phyloP scores from a whole-genome alignment of 2,329 filamentous ascomycete genomes.

The Aspergillus ochraceus region DNA sequence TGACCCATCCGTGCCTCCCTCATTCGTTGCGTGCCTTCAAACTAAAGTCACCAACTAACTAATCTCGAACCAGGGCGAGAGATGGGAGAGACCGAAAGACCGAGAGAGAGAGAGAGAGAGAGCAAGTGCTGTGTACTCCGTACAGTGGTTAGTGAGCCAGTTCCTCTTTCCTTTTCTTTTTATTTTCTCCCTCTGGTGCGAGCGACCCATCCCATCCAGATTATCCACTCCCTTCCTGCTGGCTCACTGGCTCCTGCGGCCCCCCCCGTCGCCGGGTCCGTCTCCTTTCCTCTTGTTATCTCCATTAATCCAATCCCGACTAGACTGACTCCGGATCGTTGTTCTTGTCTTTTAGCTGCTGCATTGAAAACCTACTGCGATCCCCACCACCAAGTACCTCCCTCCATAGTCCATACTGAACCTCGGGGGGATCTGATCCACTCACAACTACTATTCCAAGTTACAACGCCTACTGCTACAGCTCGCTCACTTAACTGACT shows the following conservation, averaged over 20 bases:
- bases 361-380: conserved; percentile 7
- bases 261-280: conserved; percentile 11
- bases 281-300: conserved; percentile 7
- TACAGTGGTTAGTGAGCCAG: too few species aligned
- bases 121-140: too few species aligned
- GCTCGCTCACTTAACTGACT: conserved; percentile 1
- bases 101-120: too few species aligned
- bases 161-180: conserved; percentile 3
- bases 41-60: too few species aligned
- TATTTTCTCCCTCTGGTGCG: not conserved
- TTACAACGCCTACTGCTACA: conserved; percentile 1
- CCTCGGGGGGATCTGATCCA: conserved; percentile 24
- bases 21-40: not conserved
- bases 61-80: not conserved
- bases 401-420: conserved; percentile 9
- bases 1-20: not conserved
- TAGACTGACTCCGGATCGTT: conserved; percentile 7
- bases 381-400: conserved; percentile 16
- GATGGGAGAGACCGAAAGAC: too few species aligned
- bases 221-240: conserved; percentile 2
- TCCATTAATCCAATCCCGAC: not conserved
- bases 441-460: conserved; percentile 13
- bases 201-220: too few species aligned
- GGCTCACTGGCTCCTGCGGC: conserved; percentile 3
- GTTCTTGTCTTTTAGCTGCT: not conserved